Evolutionary conservation across 306 rosid genomes (phyloP).

Genomic region (Cicer pinnatifidum): DNA sequence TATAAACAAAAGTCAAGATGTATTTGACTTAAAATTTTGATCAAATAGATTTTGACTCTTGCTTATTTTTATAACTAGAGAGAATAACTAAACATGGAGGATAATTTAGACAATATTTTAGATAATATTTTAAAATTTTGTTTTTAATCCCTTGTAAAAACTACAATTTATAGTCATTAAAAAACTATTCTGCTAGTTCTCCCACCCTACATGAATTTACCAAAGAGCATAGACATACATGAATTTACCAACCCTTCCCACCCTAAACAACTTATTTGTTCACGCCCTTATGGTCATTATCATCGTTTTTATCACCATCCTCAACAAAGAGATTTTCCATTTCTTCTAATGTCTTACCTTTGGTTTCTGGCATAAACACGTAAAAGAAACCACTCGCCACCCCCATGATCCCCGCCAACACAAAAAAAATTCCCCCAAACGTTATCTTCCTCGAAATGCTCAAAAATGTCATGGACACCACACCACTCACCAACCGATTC

Average conservation of each 20-base stretch:
- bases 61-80: no score
- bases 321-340: constrained; percentile 48
- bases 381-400: constrained; percentile 57
- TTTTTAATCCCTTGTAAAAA: no score
- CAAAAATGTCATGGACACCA: constrained; percentile 74
- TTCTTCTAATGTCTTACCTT: constrained; percentile 51
- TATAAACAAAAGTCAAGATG: no score
- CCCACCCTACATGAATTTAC: no score
- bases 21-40: no score
- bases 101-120: no score
- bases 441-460: constrained; percentile 60
- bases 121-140: no score
- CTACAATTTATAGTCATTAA: no score
- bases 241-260: background rate
- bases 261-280: constrained; percentile 14
- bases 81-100: no score
- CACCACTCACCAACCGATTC: constrained; percentile 73
- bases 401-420: constrained; percentile 62
- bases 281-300: background rate
- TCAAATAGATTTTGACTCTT: no score
- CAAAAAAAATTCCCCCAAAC: constrained; percentile 64
- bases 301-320: background rate
- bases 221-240: background rate
- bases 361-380: constrained; percentile 63
- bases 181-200: no score